Percentiles rank a stretch among this genome's conserved stretches.
Conservation (phyloP, 2,329 filamentous ascomycete species). For the Fusarium xylarioides region DNA sequence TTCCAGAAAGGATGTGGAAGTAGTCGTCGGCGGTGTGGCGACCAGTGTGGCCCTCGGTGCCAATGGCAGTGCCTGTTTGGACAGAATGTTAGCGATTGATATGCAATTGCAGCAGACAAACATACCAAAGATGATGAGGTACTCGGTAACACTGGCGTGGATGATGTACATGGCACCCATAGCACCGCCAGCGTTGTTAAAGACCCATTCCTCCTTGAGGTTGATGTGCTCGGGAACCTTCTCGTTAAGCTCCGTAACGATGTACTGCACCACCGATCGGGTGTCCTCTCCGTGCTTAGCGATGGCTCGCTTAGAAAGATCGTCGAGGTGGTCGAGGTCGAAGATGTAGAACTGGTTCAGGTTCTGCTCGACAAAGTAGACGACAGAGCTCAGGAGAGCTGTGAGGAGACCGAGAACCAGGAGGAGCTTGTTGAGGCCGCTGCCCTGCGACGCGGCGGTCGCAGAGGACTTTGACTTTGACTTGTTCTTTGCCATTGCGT, state of each 20-base stretch:
- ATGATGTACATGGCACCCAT: constrained; percentile 94
- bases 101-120: neutral
- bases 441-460: constrained; percentile 32
- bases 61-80: constrained; percentile 69
- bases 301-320: constrained; percentile 73
- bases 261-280: constrained; percentile 71
- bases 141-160: constrained; percentile 90
- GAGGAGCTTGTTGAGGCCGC: constrained; percentile 52
- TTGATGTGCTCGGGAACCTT: constrained; percentile 68
- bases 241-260: constrained; percentile 71
- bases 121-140: constrained; percentile 83
- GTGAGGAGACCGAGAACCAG: constrained; percentile 62
- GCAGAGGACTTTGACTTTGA: constrained; percentile 34
- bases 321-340: constrained; percentile 71
- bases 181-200: constrained; percentile 90
- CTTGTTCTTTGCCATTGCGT: constrained; percentile 29
- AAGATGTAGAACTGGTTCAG: constrained; percentile 79
- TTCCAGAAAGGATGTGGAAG: constrained; percentile 87
- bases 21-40: constrained; percentile 94
- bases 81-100: constrained; percentile 9
- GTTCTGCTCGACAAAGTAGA: constrained; percentile 67
- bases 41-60: constrained; percentile 88
- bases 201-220: constrained; percentile 82
- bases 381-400: constrained; percentile 62
- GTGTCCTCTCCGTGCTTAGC: constrained; percentile 79